Base-by-base conservation (phyloP, 768 basidiomycete genomes). In the Collybia sordida region DNA sequence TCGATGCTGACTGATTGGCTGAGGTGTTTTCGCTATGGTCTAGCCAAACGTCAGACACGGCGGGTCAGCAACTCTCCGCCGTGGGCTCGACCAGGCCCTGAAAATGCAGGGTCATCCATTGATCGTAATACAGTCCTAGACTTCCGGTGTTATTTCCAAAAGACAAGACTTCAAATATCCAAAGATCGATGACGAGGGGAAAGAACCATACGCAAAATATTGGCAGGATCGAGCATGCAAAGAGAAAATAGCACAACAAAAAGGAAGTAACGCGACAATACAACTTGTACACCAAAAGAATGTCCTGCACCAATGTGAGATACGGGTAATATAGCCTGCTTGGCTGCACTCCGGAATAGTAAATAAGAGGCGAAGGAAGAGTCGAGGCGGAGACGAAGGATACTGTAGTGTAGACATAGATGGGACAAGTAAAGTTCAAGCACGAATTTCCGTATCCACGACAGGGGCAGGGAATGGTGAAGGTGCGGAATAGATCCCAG, bases 381-480 rank as follows among this genome's bases (percentile, higher is more conserved):
- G 22, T 44, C 3, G 19, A 50, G 28, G 21, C 38, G 5, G 19
- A 36, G 31, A 18, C 48, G 34, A 46, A 21, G 19, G 14, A 31
- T 7, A 31, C 31, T 14, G 31, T 3, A 14, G 31, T 12, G 11
- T 31, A 11, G 31, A 11, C 31, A 6, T 14, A 12, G 11, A 14
- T 15, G 36, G 19, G 7, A 24, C n/a, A 8, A 36, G 39, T 12
- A 47, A 5, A 24, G 3, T 19, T 59, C 47, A 57, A 51, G 46
- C 54, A 25, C 45, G 53, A 11, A 59, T 47, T 22, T 38, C 42
- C 14, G 70, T 61, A 41, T 70, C 69, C 25, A 71, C 55, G 23
- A 70, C 63, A 35, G 64, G 65, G 22, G 65, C 59, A 17, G 67
- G 52, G 50, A 72, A 64, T 4, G 70, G 66, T 31, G 67, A 69